Conservation (phyloP, 2,329 filamentous ascomycete species). For the Colletotrichum eremochloae region DNA sequence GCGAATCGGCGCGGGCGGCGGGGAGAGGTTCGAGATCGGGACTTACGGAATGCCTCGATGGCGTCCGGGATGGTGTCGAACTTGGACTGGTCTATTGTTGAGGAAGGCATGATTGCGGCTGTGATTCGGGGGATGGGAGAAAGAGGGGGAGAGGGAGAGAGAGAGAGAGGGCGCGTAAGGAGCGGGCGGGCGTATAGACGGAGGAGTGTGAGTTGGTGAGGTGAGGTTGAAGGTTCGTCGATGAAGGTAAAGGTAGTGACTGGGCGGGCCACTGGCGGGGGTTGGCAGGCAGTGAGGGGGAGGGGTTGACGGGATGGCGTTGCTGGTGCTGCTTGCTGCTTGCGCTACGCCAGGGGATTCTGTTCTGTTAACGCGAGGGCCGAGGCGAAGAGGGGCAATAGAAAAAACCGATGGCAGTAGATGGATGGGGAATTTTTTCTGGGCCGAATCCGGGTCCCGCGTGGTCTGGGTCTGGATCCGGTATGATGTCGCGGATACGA, state of each 20-base stretch:
- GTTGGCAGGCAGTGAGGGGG: constrained; percentile 17
- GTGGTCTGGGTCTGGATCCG: background rate
- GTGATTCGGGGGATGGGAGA: background rate
- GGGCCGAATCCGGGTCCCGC: constrained; percentile 1
- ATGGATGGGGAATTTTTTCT: constrained; percentile 9
- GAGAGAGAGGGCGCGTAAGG: background rate
- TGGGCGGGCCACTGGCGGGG: background rate
- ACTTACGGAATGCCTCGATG: constrained; percentile 74
- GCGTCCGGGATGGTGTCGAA: constrained; percentile 77
- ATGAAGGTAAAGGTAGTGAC: constrained; percentile 13
- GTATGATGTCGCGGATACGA: background rate
- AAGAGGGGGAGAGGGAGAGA: too few relatives aligned
- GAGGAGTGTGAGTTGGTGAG: constrained; percentile 1
- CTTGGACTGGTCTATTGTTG: constrained; percentile 63
- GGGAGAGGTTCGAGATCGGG: constrained; percentile 1
- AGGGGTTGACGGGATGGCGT: constrained; percentile 23
- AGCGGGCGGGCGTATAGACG: constrained; percentile 1
- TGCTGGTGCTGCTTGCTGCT: background rate
- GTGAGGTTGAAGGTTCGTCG: constrained; percentile 7
- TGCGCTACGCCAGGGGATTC: constrained; percentile 11
- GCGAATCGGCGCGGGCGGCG: constrained; percentile 24
- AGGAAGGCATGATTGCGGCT: constrained; percentile 60
- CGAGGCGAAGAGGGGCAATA: constrained; percentile 3
- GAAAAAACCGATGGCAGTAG: background rate
- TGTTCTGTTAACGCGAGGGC: constrained; percentile 22